phyloP scores from a whole-genome alignment of 1,284 basidiomycete species.

The Pseudozyma hubeiensis region DNA sequence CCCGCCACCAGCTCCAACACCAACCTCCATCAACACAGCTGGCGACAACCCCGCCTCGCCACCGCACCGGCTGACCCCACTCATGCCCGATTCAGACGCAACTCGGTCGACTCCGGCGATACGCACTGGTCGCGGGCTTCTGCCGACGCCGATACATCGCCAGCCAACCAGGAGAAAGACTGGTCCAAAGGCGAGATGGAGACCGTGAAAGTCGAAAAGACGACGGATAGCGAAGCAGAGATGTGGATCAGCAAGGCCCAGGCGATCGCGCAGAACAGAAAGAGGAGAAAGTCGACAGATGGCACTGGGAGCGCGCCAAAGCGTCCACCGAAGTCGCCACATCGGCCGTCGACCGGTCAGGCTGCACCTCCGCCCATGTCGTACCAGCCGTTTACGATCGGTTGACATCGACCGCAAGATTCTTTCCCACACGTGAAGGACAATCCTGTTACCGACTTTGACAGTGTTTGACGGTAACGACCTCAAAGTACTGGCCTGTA shows the following conservation, averaged over 20 bases:
- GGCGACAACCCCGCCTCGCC: not conserved
- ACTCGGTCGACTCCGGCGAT: conserved; percentile 13
- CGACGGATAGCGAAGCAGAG: conserved; percentile 28
- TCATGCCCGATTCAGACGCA: conserved; percentile 12
- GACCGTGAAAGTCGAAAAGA: conserved; percentile 1
- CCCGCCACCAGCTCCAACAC: conserved; percentile 5
- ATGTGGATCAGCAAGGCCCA: conserved; percentile 23
- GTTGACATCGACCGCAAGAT: not conserved
- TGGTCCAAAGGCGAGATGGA: not conserved
- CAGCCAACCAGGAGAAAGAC: not conserved
- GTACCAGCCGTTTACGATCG: conserved; percentile 8
- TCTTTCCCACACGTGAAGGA: too few species aligned
- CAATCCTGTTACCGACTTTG: too few species aligned
- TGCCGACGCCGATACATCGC: not conserved
- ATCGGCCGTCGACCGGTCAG: conserved; percentile 18
- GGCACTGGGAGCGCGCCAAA: conserved; percentile 1
- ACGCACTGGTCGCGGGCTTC: conserved; percentile 25
- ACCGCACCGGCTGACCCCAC: conserved; percentile 2
- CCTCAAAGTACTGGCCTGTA: too few species aligned
- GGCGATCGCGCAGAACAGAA: not conserved
- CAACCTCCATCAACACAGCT: not conserved
- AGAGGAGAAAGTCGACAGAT: conserved; percentile 7
- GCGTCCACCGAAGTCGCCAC: conserved; percentile 25
- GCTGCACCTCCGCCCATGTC: not conserved
- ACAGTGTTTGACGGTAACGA: too few species aligned